Evolutionary conservation across 2,329 filamentous ascomycete species (phyloP).

Genomic region (Neofusicoccum sp.): DNA sequence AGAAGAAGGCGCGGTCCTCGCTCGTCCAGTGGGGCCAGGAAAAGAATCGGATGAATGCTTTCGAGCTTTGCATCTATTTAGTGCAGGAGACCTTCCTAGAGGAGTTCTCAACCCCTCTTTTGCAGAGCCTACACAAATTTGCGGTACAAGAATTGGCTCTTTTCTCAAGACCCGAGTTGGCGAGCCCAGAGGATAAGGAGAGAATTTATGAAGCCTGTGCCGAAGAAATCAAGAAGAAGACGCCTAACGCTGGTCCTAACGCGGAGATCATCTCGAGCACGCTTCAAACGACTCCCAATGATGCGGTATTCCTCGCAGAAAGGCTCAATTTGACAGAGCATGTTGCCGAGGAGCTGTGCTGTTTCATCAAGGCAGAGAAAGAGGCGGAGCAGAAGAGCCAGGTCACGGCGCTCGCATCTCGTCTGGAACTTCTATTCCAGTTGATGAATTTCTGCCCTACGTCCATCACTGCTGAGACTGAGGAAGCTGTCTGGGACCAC

Average conservation of each 20-base stretch:
- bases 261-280: slow-evolving; percentile 58
- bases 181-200: slow-evolving; percentile 58
- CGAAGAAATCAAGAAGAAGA: slow-evolving; percentile 65
- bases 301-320: slow-evolving; percentile 31
- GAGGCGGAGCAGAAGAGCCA: slow-evolving; percentile 21
- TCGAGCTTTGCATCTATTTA: slow-evolving; percentile 65
- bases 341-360: slow-evolving; percentile 44
- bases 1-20: slow-evolving; percentile 17
- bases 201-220: slow-evolving; percentile 69
- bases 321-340: slow-evolving; percentile 32
- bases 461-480: slow-evolving; percentile 64
- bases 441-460: slow-evolving; percentile 65
- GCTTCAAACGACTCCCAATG: slow-evolving; percentile 12
- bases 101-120: slow-evolving; percentile 57
- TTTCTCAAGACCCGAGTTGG: slow-evolving; percentile 58
- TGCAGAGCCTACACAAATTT: slow-evolving; percentile 65
- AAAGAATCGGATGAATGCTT: slow-evolving; percentile 43
- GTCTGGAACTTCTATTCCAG: slow-evolving; percentile 58
- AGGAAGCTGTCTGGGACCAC: slow-evolving; percentile 69
- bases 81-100: slow-evolving; percentile 70
- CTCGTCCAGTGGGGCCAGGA: slow-evolving; percentile 22
- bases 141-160: slow-evolving; percentile 63
- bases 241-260: slow-evolving; percentile 69
- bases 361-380: slow-evolving; percentile 34
- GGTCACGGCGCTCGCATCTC: slow-evolving; percentile 34